Base-by-base conservation (phyloP, 148 eudicot species). In the Diospyros lotus region DNA sequence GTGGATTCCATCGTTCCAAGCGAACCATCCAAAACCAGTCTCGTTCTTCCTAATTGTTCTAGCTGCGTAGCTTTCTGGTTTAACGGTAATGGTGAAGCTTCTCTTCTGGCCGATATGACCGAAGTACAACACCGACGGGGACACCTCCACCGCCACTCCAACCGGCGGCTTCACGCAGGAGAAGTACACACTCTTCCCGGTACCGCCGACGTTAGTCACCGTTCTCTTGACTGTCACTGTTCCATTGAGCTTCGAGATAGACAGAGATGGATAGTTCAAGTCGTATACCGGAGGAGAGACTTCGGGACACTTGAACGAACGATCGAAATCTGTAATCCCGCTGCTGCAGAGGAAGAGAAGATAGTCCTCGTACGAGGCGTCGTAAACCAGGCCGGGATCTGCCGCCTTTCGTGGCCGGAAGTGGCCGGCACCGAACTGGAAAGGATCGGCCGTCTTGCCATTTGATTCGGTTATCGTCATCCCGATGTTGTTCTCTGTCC, bases 1-100 rank as follows among this genome's bases (percentile, higher is more conserved):
- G 44, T 85, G 88, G 53, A 78, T 12, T n/a, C 90, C 89, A 80
- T 93, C 97, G 40, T 38, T 77, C 97, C 95, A 93, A 51, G 84
- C 66, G 9, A 75, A 64, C 90, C 89, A 87, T 41, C 98, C 98
- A 73, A 90, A 93, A 7, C 73, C 72, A 56, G 87, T 84, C 79
- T 65, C 72, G 4, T 45, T 58, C 40, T 18, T 58, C 39, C 73
- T 58, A n/a, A 6, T 11, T 9, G n/a, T 17, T 7, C n/a, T 17
- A 42, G 5, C 10, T 8, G 2, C 11, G 3, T 68, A 68, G 4
- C 11, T 42, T 38, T 85, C 77, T 59, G 69, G 81, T 75, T 80
- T 76, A 3, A 93, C 85, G 11, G 87, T 89, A 18, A 93, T 79
- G 28, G 69, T 83, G 78, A 93, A 93, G 5, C 78, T 86, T 76